These are phyloP conservation scores for Spatholobus suberectus DNA, from an alignment of 306 rosid species.

Conservation along the genomic window DNA sequence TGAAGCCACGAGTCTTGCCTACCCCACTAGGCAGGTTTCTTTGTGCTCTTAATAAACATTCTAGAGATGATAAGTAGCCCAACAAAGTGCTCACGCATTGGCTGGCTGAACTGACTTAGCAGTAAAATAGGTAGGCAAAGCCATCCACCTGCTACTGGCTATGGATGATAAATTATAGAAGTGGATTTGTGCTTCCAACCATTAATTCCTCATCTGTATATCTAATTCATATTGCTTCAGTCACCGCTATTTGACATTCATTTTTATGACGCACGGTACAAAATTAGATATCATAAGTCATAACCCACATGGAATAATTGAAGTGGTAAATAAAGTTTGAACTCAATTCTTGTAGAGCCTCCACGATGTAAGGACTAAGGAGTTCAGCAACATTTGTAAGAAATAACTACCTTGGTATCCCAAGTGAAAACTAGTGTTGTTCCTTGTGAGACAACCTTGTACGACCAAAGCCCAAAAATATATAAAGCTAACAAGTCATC, in stretches of 20 bases:
- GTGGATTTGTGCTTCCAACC: constrained; percentile 6
- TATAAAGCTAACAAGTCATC: background rate
- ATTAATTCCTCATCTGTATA: background rate
- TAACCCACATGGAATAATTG: background rate
- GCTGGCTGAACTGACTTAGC: constrained; percentile 5
- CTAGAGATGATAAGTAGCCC: constrained; percentile 19
- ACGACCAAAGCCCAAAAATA: no score
- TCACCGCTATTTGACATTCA: constrained; percentile 7
- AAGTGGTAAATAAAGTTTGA: background rate
- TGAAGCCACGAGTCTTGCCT: constrained; percentile 24
- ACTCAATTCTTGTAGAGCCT: background rate
- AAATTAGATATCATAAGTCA: background rate
- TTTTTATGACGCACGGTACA: background rate
- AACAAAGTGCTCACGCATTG: background rate
- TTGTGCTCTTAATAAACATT: constrained; percentile 8
- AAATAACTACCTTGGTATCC: background rate
- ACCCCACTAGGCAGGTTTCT: constrained; percentile 8
- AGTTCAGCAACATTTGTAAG: background rate
- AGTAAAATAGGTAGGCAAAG: constrained; percentile 26
- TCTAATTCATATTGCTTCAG: background rate
- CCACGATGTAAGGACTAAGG: background rate
- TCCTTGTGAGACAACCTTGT: background rate
- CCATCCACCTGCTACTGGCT: background rate
- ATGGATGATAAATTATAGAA: background rate
- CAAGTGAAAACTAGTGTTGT: background rate